phyloP scores from a whole-genome alignment of 176 grass and related monocot genomes.

The Thalia dealbata region DNA sequence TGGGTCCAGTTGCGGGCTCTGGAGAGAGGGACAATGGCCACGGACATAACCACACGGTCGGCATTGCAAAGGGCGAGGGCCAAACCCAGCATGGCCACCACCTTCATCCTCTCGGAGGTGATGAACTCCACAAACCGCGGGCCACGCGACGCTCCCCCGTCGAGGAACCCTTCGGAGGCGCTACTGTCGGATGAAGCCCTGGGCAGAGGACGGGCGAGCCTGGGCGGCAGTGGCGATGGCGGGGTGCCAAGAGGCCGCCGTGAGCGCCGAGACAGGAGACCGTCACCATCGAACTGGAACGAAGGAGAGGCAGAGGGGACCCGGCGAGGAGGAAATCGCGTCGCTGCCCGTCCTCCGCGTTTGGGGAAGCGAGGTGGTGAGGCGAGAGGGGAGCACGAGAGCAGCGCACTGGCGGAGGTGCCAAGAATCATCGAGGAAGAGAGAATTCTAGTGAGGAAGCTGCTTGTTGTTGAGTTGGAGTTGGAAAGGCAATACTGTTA shows the following conservation, averaged over 20 bases:
- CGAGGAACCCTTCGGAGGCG: neutral
- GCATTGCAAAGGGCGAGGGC: constrained; percentile 91
- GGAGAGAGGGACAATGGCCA: constrained; percentile 86
- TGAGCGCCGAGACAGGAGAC: neutral
- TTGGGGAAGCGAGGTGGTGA: neutral
- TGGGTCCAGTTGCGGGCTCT: constrained; percentile 64
- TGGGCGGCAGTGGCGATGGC: neutral
- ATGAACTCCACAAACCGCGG: constrained; percentile 45
- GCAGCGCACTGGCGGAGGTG: neutral
- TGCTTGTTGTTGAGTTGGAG: neutral
- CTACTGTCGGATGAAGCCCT: constrained; percentile 17
- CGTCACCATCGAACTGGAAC: neutral
- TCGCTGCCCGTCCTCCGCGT: neutral
- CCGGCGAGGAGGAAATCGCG: neutral
- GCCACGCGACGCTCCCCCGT: constrained; percentile 11
- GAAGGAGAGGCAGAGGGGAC: neutral
- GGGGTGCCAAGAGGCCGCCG: neutral
- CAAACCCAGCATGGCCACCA: constrained; percentile 74
- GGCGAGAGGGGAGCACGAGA: neutral
- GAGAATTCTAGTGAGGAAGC: neutral
- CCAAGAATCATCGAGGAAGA: neutral
- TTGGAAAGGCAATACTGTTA: neutral
- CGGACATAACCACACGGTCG: constrained; percentile 92
- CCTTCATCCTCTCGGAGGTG: constrained; percentile 92
- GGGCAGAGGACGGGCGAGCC: neutral